These are phyloP conservation scores for Boletus barrowsii DNA, from an alignment of 768 basidiomycete species.

Conservation along the genomic window DNA sequence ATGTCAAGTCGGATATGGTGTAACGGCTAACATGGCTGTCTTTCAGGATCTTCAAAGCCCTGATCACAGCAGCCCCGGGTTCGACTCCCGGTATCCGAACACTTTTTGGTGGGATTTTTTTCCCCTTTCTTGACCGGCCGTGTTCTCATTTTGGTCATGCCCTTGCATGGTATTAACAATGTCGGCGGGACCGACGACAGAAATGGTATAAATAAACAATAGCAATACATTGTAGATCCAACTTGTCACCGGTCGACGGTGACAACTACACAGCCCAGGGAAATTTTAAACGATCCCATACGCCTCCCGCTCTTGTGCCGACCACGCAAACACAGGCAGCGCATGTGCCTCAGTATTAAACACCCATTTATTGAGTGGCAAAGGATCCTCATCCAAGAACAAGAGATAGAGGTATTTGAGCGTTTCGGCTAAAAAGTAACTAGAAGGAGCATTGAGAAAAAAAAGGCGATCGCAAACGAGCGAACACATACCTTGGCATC, in stretches of 20 bases:
- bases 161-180: too few species aligned
- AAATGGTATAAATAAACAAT: too few species aligned
- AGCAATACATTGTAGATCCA: too few species aligned
- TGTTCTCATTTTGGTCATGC: too few species aligned
- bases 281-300: conserved; percentile 28
- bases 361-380: conserved; percentile 55
- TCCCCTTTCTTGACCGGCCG: too few species aligned
- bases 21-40: conserved; percentile 37
- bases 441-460: conserved; percentile 23
- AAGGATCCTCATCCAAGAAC: conserved; percentile 58
- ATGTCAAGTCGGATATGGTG: conserved; percentile 31
- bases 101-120: conserved; percentile 8
- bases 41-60: conserved; percentile 18
- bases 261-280: not conserved
- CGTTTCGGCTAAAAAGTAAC: conserved; percentile 57
- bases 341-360: conserved; percentile 76
- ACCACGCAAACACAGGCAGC: conserved; percentile 71
- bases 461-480: not conserved
- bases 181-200: too few species aligned
- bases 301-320: conserved; percentile 44
- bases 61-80: conserved; percentile 36
- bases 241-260: not conserved
- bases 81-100: conserved; percentile 37
- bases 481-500: conserved; percentile 64
- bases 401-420: conserved; percentile 73